Evolutionary conservation across 2,329 filamentous ascomycete genomes (phyloP).

Genomic region (Balansia obtecta): DNA sequence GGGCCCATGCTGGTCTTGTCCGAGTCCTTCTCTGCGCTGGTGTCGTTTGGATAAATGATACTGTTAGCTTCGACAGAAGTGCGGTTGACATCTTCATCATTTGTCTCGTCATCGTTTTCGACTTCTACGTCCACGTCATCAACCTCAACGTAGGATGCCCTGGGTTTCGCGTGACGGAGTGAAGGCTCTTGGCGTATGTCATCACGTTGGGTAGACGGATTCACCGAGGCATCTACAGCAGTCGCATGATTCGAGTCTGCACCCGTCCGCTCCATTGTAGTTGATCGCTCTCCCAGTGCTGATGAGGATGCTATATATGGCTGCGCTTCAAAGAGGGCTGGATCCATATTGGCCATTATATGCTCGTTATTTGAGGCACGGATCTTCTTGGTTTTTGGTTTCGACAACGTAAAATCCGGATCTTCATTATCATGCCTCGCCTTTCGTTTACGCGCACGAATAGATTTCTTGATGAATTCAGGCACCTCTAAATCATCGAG

Average conservation of each 20-base stretch:
- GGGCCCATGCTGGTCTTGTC: neutral
- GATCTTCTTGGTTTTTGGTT: conserved; percentile 30
- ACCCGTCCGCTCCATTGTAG: neutral
- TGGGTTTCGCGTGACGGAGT: conserved; percentile 40
- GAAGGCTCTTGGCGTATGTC: conserved; percentile 29
- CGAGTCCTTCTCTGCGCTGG: conserved; percentile 7
- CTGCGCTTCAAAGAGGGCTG: conserved; percentile 32
- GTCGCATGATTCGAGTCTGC: neutral
- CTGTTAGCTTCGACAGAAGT: neutral
- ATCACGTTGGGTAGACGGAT: neutral
- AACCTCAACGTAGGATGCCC: conserved; percentile 35
- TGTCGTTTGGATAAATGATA: neutral
- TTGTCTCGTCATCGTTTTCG: conserved; percentile 1
- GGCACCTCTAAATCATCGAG: conserved; percentile 34
- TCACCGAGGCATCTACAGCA: conserved; percentile 19
- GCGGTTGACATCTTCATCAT: neutral
- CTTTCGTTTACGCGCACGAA: conserved; percentile 40
- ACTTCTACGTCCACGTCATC: conserved; percentile 27
- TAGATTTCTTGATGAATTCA: conserved; percentile 42
- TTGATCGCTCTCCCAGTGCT: neutral
- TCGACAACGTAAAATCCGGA: conserved; percentile 38
- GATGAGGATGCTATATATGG: neutral
- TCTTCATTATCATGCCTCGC: conserved; percentile 40
- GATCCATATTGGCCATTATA: conserved; percentile 34
- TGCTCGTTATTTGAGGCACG: conserved; percentile 17